Base-by-base conservation (phyloP, 306 rosid genomes). In the Inga laurina region DNA sequence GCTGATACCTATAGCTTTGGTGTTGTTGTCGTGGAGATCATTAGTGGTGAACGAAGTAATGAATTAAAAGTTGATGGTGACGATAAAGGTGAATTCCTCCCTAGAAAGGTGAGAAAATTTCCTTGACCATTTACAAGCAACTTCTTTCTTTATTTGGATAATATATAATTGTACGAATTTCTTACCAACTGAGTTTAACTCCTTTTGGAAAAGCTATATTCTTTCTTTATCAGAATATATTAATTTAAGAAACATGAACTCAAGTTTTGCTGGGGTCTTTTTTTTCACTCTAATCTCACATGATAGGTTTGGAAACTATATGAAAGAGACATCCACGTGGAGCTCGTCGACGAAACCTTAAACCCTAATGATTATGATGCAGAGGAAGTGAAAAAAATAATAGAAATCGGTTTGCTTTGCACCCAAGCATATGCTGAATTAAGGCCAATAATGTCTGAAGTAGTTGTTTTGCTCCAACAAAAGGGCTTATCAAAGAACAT, bases 1-100 rank as follows among this genome's bases (percentile, higher is more conserved):
- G 92, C 78, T 2, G 97, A 93, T 70, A 77, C 88, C n/a, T 92
- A 89, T 65, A 92, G 94, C 46, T 91, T 82, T 82, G 94, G 94
- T 54, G 90, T 91, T 24, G 90, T 91, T 12, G 86, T 91, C 77
- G 87, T 91, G 59, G 94, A 92, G 84, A 89, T 92, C 24, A 32
- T 92, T 67, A 89, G 93, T 68, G 91, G 93, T 54, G 88, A 81
- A 81, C 88, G 79, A 86, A 87, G 86, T 16, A 86, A 77, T 39
- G 93, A 89, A 76, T 8, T 90, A 21, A 88, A 56, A 56, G 3
- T 22, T 24, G 35, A 10, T 11, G 74, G 14, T 54, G 91, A 84
- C 57, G 51, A 37, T 64, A 80, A 72, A 43, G 92, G 94, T 6
- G 93, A 86, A 44, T 89, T 77, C 76, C 97, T 92, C 48, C 93